Evolutionary conservation across 2,329 filamentous ascomycete species (phyloP).

Genomic region (Monosporascus sp.): DNA sequence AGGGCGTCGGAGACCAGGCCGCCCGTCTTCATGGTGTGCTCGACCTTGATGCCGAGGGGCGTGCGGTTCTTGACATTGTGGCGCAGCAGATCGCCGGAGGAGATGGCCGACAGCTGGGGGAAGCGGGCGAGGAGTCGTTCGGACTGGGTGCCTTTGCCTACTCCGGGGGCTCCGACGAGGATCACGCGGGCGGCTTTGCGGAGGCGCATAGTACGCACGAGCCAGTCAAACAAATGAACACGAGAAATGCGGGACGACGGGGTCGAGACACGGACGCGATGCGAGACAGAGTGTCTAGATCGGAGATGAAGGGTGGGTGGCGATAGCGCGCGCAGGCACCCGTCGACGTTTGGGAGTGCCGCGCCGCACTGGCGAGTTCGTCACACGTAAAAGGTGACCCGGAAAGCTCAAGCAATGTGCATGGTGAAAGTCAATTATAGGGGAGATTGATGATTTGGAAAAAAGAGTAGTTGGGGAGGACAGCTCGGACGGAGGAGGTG

Average conservation of each 20-base stretch:
- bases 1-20: slow-evolving; percentile 86
- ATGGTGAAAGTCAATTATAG: too few species aligned
- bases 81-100: slow-evolving; percentile 86
- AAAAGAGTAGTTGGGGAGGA: too few species aligned
- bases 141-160: slow-evolving; percentile 94
- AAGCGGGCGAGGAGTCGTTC: slow-evolving; percentile 82
- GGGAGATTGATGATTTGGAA: too few species aligned
- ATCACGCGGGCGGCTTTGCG: slow-evolving; percentile 85
- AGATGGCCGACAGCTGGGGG: slow-evolving; percentile 84
- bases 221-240: background rate
- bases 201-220: slow-evolving; percentile 52
- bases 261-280: slow-evolving; percentile 1
- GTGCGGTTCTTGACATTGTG: slow-evolving; percentile 89
- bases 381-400: too few species aligned
- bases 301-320: too few species aligned
- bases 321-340: too few species aligned
- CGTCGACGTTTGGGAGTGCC: too few species aligned
- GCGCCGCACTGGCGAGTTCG: too few species aligned
- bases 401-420: too few species aligned
- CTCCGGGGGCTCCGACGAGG: slow-evolving; percentile 90
- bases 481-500: too few species aligned
- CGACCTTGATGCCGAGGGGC: slow-evolving; percentile 83
- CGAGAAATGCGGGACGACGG: background rate
- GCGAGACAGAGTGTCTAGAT: too few species aligned
- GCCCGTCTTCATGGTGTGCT: slow-evolving; percentile 80